Evolutionary conservation across 805 yeast species (phyloP).

Genomic region (Metschnikowia henanensis): DNA sequence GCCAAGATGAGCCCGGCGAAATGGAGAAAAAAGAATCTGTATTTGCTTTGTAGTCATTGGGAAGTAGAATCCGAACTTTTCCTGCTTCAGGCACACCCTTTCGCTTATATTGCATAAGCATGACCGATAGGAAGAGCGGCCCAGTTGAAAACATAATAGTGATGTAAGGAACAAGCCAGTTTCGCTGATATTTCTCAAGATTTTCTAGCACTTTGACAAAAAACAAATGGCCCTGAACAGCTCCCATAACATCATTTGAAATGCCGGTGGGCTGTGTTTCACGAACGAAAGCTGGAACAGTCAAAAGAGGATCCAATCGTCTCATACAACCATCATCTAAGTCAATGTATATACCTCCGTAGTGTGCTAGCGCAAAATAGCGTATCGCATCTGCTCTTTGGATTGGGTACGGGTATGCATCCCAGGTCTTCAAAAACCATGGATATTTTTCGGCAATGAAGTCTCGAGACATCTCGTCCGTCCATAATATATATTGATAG

Average conservation of each 20-base stretch:
- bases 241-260: slow-evolving; percentile 91
- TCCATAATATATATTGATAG: slow-evolving; percentile 87
- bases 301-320: slow-evolving; percentile 74
- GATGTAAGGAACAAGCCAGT: slow-evolving; percentile 84
- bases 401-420: slow-evolving; percentile 74
- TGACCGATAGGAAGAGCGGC: slow-evolving; percentile 79
- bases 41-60: slow-evolving; percentile 66
- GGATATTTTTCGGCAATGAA: slow-evolving; percentile 79
- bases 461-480: slow-evolving; percentile 77
- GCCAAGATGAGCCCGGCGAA: slow-evolving; percentile 90
- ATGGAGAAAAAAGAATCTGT: slow-evolving; percentile 68
- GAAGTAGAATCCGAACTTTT: slow-evolving; percentile 67
- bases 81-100: slow-evolving; percentile 71
- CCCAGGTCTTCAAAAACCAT: slow-evolving; percentile 84
- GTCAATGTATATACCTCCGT: slow-evolving; percentile 90
- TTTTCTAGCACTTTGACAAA: slow-evolving; percentile 68
- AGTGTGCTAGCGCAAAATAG: slow-evolving; percentile 79
- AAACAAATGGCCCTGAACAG: slow-evolving; percentile 85
- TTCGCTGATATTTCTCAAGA: slow-evolving; percentile 56
- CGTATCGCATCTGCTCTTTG: slow-evolving; percentile 90
- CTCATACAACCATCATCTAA: slow-evolving; percentile 87
- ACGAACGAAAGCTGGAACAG: slow-evolving; percentile 83
- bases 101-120: slow-evolving; percentile 86
- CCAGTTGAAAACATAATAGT: slow-evolving; percentile 95
- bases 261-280: slow-evolving; percentile 90